A percentile compares a stretch with the other conserved stretches of the same genome.
phyloP scores from a whole-genome alignment of 2,329 filamentous ascomycete genomes.

The Trichoderma guizhouense region DNA sequence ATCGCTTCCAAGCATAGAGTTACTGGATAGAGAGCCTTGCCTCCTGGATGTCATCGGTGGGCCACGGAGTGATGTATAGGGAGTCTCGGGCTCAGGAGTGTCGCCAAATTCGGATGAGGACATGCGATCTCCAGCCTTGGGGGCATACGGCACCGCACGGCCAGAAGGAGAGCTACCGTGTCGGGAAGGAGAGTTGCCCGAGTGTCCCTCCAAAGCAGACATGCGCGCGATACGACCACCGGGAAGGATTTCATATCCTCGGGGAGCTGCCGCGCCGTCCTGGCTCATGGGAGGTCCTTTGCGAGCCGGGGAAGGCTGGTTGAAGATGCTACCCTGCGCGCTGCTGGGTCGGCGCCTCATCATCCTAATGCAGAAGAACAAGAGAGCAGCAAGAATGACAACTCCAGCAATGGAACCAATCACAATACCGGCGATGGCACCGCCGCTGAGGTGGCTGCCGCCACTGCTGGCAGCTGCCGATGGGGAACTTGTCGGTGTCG shows the following conservation, averaged over 20 bases:
- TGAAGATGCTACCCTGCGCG: constrained; percentile 73
- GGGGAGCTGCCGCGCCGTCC: constrained; percentile 34
- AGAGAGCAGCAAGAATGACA: constrained; percentile 63
- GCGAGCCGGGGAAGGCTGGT: constrained; percentile 77
- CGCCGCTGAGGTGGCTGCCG: constrained; percentile 62
- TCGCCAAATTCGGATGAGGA: constrained; percentile 70
- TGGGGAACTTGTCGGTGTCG: constrained; percentile 21
- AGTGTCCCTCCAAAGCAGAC: constrained; percentile 82
- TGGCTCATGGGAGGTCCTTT: constrained; percentile 45
- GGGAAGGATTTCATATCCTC: constrained; percentile 71
- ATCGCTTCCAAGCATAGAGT: constrained; percentile 68
- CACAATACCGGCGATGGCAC: constrained; percentile 86
- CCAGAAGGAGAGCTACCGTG: constrained; percentile 41
- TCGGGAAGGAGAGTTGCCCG: constrained; percentile 57
- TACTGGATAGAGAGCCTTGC: constrained; percentile 85
- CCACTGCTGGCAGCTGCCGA: constrained; percentile 23
- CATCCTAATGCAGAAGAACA: constrained; percentile 61
- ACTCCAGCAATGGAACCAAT: constrained; percentile 73
- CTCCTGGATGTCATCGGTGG: constrained; percentile 62
- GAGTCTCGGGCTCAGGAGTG: constrained; percentile 67
- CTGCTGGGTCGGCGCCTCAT: constrained; percentile 54
- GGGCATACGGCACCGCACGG: constrained; percentile 45
- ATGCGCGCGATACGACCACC: constrained; percentile 91
- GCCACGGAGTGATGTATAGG: constrained; percentile 54
- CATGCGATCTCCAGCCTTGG: constrained; percentile 50